phyloP scores from a whole-genome alignment of 805 yeast species.

The Jamesozyma gamospora region DNA sequence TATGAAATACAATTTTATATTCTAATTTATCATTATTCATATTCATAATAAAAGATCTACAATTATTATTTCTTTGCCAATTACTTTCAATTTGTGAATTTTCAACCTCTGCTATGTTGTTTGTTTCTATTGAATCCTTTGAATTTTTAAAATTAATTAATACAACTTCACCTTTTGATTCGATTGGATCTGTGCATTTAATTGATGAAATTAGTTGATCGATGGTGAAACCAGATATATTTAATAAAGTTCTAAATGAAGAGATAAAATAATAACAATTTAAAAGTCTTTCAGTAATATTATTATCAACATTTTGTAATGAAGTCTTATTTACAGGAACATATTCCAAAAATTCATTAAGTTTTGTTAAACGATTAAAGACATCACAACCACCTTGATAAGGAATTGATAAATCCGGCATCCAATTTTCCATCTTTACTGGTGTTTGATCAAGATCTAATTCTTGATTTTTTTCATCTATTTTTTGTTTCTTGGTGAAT shows the following conservation, averaged over 20 bases:
- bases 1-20: conserved; percentile 10
- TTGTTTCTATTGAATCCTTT: not conserved
- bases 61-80: conserved; percentile 8
- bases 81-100: conserved; percentile 1
- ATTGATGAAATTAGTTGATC: conserved; percentile 20
- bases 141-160: conserved; percentile 3
- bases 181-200: conserved; percentile 19
- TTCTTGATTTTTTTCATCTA: not conserved
- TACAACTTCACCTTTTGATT: conserved; percentile 16
- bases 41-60: conserved; percentile 9
- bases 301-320: conserved; percentile 1
- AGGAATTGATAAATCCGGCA: conserved; percentile 13
- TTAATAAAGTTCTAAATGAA: conserved; percentile 13
- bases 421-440: not conserved
- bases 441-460: not conserved
- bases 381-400: conserved; percentile 14
- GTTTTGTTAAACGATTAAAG: conserved; percentile 7
- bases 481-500: not conserved
- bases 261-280: conserved; percentile 17
- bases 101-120: not conserved
- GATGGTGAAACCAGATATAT: conserved; percentile 14
- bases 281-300: conserved; percentile 10
- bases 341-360: conserved; percentile 11
- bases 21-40: conserved; percentile 6
- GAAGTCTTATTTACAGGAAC: not conserved